Evolutionary conservation across 1,139 yeast species (phyloP).

Genomic region (Candida labiduridarum): DNA sequence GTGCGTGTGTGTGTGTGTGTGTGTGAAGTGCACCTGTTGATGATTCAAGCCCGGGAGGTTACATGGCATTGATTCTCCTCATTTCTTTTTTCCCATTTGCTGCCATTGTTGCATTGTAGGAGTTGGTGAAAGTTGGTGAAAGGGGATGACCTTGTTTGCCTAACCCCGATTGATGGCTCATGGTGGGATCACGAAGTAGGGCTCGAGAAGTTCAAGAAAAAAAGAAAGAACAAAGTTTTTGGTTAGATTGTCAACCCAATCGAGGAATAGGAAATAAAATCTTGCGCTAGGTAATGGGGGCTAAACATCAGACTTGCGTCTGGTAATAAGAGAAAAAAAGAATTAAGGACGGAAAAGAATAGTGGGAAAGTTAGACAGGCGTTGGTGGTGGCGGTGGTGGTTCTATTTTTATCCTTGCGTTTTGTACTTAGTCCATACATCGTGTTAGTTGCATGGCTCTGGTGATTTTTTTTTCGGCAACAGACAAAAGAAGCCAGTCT

Average conservation of each 20-base stretch:
- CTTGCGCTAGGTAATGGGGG: background rate
- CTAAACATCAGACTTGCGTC: background rate
- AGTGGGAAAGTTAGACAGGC: too few relatives aligned
- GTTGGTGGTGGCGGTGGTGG: too few relatives aligned
- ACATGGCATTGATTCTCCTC: background rate
- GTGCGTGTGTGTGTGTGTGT: background rate
- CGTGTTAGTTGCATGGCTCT: too few relatives aligned
- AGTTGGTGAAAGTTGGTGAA: background rate
- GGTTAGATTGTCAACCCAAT: background rate
- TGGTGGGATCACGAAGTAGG: background rate
- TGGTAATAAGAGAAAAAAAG: too few relatives aligned
- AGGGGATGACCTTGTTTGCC: too few relatives aligned
- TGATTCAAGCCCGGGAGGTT: background rate
- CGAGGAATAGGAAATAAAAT: background rate
- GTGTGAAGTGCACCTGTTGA: background rate
- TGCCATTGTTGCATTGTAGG: background rate
- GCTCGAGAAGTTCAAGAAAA: background rate
- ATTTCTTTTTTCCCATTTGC: background rate
- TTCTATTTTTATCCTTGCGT: too few relatives aligned
- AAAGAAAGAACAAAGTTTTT: background rate
- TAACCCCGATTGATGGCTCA: background rate
- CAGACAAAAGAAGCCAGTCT: too few relatives aligned
- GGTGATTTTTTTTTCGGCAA: too few relatives aligned
- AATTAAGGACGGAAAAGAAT: too few relatives aligned
- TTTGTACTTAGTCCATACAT: too few relatives aligned